Base-by-base conservation (phyloP, 73 alveolate species). In the Effrenium voratum region DNA sequence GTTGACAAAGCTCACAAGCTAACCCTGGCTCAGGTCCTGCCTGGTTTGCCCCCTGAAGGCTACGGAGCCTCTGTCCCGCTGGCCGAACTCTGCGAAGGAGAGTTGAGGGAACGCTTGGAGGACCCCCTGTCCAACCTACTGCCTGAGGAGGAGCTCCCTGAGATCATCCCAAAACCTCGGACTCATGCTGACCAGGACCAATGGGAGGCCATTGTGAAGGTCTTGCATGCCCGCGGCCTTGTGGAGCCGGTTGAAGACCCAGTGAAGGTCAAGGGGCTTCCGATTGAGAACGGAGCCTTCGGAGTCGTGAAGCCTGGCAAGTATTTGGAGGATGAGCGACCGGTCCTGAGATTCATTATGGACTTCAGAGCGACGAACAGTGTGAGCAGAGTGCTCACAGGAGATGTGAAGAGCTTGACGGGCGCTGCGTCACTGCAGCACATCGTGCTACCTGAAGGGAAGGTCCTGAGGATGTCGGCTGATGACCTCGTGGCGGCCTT, bases 231-330 rank as follows among this genome's bases (percentile, higher is more conserved):
- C 10, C 32, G 76, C 10, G 76, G 76, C 38, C 38, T 63, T 4
- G 76, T 52, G 63, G 19, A 52, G 63, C 8, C 63, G 63, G 63
- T 52, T 52, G 63, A 8, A 19, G 63, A 8, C 10, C 76, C 76
- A 28, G 76, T 19, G 38, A 8, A 5, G 26, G 45, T 46, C 22
- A 2, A 30, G 5, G 68, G 68, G 26, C 44, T 2, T 15, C 68
- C 63, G 40, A 30, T 79, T 28, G 19, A 44, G 70, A 79, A 79
- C 50, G 66, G 90, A 22, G 68, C 68, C 28, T 79, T 79, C 45
- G 90, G 90, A 44, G 90, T 79, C 46, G 30, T 68, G 24, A 79
- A 79, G 68, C 90, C 90, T 5, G 90, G 90, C 6, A 79, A 79
- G 45, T 79, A 41, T 19, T 6, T 50, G 22, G 32, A 13, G 1